Base-by-base conservation (phyloP, 2,329 filamentous ascomycete genomes). In the Triangularia setosa region DNA sequence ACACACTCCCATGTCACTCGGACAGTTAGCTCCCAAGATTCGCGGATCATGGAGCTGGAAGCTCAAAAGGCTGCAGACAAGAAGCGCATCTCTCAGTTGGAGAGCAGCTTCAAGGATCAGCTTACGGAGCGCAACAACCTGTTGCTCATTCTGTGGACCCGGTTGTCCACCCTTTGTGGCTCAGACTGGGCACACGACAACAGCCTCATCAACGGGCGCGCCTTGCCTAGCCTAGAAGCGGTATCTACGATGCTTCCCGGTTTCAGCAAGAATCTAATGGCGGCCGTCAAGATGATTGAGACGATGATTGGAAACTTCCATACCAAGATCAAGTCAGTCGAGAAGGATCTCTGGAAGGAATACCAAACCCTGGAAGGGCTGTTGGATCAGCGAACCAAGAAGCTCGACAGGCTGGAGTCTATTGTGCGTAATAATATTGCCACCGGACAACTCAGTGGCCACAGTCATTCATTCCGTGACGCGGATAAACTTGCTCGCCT, bases 161-260 rank as follows among this genome's bases (percentile, higher is more conserved):
- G 91, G 55, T 83, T 99, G 8, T 93, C 92, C 3, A 84, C 87
- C 0, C 83, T 98, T 53, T 98, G 95, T 72, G 95, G 95, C 11
- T 85, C 87, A 0, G 95, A 98, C 73, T 99, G 95, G 94, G 87
- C 91, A 4, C 91, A 97, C 75, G 88, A 90, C 72, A 93, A 98
- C 76, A 90, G 90, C 63, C 86, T 97, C 24, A 91, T 98, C 73
- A 94, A 95, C 72, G 92, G 93, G 21, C 91, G 94, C 65, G 87
- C 85, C 1, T 79, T 96, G 6, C 92, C 93, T 0, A 92, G 90
- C 12, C 83, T 96, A 33, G 94, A 97, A 72, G 88, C 93, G 14
- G 90, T 99, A 66, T 87, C 89, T 1, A 93, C 89, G 58, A 92
- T 95, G 77, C 83, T 98, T 4, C 89, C 91, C 0, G 91, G 90